Evolutionary conservation across 106 monocot genomes (phyloP).

Genomic region (Narthecium ossifragum): DNA sequence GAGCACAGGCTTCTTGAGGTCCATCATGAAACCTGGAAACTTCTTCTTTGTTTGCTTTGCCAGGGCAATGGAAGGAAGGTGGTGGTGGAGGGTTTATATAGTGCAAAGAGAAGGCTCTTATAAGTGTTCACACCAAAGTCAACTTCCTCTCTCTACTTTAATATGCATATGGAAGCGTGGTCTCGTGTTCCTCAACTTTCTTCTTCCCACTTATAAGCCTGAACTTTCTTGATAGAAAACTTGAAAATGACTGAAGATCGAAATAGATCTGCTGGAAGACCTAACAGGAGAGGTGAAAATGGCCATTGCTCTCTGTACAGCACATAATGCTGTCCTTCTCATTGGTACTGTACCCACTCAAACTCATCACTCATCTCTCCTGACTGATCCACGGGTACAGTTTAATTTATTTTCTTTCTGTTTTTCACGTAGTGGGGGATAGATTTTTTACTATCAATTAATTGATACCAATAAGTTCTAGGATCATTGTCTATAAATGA

Average conservation of each 20-base stretch:
- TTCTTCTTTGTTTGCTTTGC: slow-evolving; percentile 3
- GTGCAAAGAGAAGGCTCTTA: neutral
- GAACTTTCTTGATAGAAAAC: no score
- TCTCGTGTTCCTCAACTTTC: neutral
- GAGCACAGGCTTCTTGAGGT: slow-evolving; percentile 14
- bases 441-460: no score
- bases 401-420: no score
- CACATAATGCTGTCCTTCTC: neutral
- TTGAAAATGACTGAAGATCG: neutral
- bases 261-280: neutral
- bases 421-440: no score
- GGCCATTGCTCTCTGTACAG: no score
- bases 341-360: slow-evolving; percentile 1
- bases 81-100: slow-evolving; percentile 19
- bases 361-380: no score
- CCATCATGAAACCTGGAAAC: neutral
- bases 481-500: no score
- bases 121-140: neutral
- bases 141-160: slow-evolving; percentile 9
- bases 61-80: neutral
- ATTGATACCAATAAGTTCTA: no score
- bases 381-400: no score
- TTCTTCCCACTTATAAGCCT: neutral
- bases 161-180: neutral
- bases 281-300: no score